Evolutionary conservation across 306 rosid genomes (phyloP).

Genomic region (Sindora glabra): DNA sequence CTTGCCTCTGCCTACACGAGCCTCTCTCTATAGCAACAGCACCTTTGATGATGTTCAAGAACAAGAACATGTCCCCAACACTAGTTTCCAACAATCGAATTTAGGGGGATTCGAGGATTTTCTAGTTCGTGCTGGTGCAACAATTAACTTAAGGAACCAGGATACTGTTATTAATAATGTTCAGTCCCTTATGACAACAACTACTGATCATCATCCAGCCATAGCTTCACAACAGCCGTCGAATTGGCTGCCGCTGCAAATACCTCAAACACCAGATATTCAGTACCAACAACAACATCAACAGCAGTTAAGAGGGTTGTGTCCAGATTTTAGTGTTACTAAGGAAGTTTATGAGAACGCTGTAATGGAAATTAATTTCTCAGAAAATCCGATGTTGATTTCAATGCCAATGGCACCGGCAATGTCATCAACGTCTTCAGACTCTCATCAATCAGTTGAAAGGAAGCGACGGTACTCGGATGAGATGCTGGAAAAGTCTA

Average conservation of each 20-base stretch:
- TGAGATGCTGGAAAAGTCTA: slow-evolving; percentile 28
- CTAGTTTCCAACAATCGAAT: background rate
- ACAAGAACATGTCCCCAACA: slow-evolving; percentile 8
- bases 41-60: no score
- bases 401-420: slow-evolving; percentile 16
- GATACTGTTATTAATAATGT: background rate
- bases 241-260: slow-evolving; percentile 40
- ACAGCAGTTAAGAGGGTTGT: background rate
- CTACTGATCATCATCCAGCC: slow-evolving; percentile 31
- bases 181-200: slow-evolving; percentile 7
- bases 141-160: background rate
- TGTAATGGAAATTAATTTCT: slow-evolving; percentile 18
- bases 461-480: slow-evolving; percentile 24
- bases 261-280: background rate
- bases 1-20: slow-evolving; percentile 10
- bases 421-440: slow-evolving; percentile 23
- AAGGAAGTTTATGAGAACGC: slow-evolving; percentile 24
- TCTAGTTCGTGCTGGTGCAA: slow-evolving; percentile 8
- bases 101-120: slow-evolving; percentile 26
- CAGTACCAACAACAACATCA: slow-evolving; percentile 13
- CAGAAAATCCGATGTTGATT: slow-evolving; percentile 23
- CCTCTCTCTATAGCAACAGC: slow-evolving; percentile 13
- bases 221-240: slow-evolving; percentile 14
- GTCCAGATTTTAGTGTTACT: slow-evolving; percentile 3
- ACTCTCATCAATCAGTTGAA: slow-evolving; percentile 18